Evolutionary conservation across 2,329 filamentous ascomycete genomes (phyloP), one percentile per base, ranked within the genome.

Genomic region (Neurospora crassa): DNA sequence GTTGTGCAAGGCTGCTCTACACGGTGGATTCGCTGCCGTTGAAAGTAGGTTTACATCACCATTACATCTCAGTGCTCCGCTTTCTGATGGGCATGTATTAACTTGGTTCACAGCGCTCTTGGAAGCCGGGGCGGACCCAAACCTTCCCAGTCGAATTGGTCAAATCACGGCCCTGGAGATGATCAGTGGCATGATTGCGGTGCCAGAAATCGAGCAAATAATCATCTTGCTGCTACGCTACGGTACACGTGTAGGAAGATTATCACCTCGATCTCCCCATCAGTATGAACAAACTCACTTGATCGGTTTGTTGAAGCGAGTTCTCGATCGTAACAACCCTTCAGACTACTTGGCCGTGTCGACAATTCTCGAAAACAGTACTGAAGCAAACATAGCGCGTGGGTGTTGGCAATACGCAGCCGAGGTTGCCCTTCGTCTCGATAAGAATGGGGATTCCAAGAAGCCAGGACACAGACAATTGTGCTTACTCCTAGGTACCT

Each of bases 341-440:
- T 24, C 24, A 8, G 43, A 69, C 12, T 34, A 37, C 34, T 45
- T 3, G 37, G 59, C 16, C 10, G 29, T 63, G 29, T 14, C 10
- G 20, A 59, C 59, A 20, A 69, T 69, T 40, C 68, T 69, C 29
- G n/a, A 59, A 40, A 41, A 69, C 68, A 59, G 43, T 14, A 69
- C 43, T 10, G 43, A 45, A 24, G n/a, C 41, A 37, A 69, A 69
- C 4, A 59, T 69, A 11, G 18, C 68, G 7, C 41, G 59, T 37
- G 43, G 37, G 10, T 69, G 68, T 40, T 69, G 68, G 68, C 29
- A 69, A 45, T 40, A 69, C 29, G 68, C 68, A 5, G 43, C 59
- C 18, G 47, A 24, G 40, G 68, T 69, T 3, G 29, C 40, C 18
- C 59, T 69, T 24, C 43, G 59, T 16, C 40, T 59, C 12, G 34